Percentiles rank a stretch among this genome's conserved stretches.
phyloP scores from a whole-genome alignment of 1,284 basidiomycete genomes.

The Austroboletus niveus region DNA sequence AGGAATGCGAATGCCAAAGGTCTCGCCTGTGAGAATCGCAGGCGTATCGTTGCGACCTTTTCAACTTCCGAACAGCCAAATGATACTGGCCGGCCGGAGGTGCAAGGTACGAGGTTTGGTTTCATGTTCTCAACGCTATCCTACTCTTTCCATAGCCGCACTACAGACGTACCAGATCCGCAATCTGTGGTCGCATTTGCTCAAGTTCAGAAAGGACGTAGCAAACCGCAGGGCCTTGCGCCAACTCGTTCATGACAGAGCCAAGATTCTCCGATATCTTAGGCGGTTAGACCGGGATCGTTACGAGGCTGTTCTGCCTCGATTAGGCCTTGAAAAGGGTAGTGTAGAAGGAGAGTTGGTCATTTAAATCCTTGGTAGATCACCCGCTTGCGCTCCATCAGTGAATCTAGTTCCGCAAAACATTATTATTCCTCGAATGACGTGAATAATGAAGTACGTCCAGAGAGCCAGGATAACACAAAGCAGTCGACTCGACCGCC shows the following conservation, averaged over 20 bases:
- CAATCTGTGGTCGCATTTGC: constrained; percentile 76
- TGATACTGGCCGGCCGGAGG: constrained; percentile 82
- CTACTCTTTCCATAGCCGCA: constrained; percentile 59
- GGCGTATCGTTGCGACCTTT: constrained; percentile 79
- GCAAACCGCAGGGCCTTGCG: constrained; percentile 76
- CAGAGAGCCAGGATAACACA: too few relatives aligned
- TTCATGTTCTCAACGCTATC: constrained; percentile 1
- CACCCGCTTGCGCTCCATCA: too few relatives aligned
- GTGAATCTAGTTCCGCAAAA: too few relatives aligned
- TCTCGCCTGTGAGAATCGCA: constrained; percentile 83
- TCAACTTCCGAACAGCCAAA: constrained; percentile 65
- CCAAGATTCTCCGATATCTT: constrained; percentile 82
- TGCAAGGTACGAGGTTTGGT: constrained; percentile 67
- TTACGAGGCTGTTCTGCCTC: constrained; percentile 72
- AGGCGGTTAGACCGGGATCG: constrained; percentile 64
- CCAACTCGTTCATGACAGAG: constrained; percentile 78
- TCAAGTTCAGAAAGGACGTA: constrained; percentile 70
- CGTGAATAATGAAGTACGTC: too few relatives aligned
- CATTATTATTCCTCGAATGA: too few relatives aligned
- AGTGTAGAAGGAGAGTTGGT: constrained; percentile 89
- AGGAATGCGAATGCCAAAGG: constrained; percentile 84
- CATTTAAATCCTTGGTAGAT: constrained; percentile 38
- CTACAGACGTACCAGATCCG: constrained; percentile 86
- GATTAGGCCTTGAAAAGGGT: constrained; percentile 74
- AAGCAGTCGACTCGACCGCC: too few relatives aligned